Base-by-base conservation (phyloP, 768 basidiomycete genomes). In the Panaeolus papilionaceus region DNA sequence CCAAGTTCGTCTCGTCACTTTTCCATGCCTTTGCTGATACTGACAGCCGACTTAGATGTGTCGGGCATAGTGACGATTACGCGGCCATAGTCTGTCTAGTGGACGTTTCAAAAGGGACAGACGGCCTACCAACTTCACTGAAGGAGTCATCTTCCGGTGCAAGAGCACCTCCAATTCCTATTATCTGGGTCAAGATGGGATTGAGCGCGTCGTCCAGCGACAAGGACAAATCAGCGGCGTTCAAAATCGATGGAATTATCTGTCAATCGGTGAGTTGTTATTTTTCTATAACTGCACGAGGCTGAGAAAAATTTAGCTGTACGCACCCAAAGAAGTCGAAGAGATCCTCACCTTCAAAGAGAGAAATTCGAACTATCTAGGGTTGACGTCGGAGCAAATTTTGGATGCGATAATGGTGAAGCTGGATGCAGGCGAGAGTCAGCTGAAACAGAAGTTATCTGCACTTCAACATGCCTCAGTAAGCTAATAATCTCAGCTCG, bases 151-250 rank as follows among this genome's bases (percentile, higher is more conserved):
- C 28, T 4, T 33, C 26, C 4, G 16, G 14, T 7, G 33, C 54
- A 12, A 58, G 33, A 58, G 26, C 14, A 14, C 26, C 54, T 4
- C 1, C 11, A 14, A 8, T 58, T 10, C 54, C 54, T 33, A 58
- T 58, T 3, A 37, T 58, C 33, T 58, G 54, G 54, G 54, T 58
- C 26, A 28, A 33, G 54, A 58, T 58, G 54, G 54, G 54, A 4
- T 7, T 58, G 26, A 37, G 11, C 8, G 47, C 20, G n/a, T 6
- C 20, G 9, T 58, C 54, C 11, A 58, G 2, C 9, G 54, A 58
- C 6, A 58, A 58, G 14, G 54, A 58, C 10, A 58, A 58, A 58
- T 58, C 54, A 16, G 9, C 28, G 0, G 54, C 54, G 6, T 58
- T 58, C 14, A 28, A 33, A 14, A 58, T 58, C 28, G 26, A 58